Conservation (phyloP, 2,329 filamentous ascomycete species). For the Exophiala sp. region DNA sequence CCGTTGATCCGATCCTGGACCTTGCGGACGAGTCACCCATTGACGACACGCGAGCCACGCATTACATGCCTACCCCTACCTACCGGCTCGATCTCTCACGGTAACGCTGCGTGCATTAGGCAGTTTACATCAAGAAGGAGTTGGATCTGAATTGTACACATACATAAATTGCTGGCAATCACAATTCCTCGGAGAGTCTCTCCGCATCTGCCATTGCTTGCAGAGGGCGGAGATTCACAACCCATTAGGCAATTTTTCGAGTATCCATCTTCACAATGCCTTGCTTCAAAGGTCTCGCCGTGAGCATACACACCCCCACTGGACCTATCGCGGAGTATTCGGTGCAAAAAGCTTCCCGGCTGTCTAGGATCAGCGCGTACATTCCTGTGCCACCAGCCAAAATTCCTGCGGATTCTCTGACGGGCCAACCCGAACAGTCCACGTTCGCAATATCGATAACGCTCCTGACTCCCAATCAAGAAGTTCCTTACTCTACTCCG, state of each 20-base stretch:
- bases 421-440: conserved; percentile 80
- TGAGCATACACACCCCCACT: conserved; percentile 84
- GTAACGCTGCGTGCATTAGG: not conserved
- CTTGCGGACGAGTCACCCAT: not conserved
- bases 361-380: conserved; percentile 92
- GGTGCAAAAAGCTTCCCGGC: conserved; percentile 87
- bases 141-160: conserved; percentile 1
- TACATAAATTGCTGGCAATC: not conserved
- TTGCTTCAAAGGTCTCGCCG: conserved; percentile 98
- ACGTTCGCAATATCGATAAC: conserved; percentile 99
- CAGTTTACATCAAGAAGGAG: conserved; percentile 4
- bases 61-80: no score
- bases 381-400: conserved; percentile 91
- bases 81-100: no score
- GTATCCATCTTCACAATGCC: conserved; percentile 56
- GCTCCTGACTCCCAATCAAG: conserved; percentile 78
- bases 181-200: conserved; percentile 5
- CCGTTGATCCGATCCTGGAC: no score
- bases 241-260: not conserved
- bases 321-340: conserved; percentile 86
- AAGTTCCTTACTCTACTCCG: conserved; percentile 88
- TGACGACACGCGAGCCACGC: not conserved
- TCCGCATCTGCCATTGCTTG: conserved; percentile 16
- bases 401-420: conserved; percentile 60
- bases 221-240: conserved; percentile 17